Conservation (phyloP, 345 rosid species). For the Aquilaria sinensis region DNA sequence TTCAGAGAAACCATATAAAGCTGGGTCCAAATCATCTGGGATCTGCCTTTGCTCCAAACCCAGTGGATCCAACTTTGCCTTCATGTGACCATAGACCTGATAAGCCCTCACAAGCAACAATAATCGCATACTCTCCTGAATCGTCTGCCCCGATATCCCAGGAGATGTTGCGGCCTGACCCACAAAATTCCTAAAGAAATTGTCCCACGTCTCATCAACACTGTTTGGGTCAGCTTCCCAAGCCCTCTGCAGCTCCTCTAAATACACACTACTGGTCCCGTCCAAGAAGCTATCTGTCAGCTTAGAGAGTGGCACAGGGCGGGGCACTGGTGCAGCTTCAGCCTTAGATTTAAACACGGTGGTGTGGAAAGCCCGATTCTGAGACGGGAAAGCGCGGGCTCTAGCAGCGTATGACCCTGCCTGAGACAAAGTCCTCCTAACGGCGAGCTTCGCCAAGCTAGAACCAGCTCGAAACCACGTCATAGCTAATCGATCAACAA, state of each 20-base stretch:
- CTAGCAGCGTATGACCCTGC: conserved; percentile 38
- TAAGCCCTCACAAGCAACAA: conserved; percentile 72
- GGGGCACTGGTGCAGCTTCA: conserved; percentile 66
- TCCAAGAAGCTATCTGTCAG: conserved; percentile 73
- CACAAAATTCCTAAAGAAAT: conserved; percentile 71
- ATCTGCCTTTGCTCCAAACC: conserved; percentile 60
- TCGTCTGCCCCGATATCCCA: conserved; percentile 82
- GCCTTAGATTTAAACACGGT: conserved; percentile 49
- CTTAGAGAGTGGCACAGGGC: conserved; percentile 71
- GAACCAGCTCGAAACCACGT: conserved; percentile 68
- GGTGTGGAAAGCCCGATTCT: conserved; percentile 38
- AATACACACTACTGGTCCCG: conserved; percentile 72
- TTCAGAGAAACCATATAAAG: conserved; percentile 59
- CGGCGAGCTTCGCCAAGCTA: conserved; percentile 51
- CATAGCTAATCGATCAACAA: conserved; percentile 35
- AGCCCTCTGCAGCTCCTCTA: conserved; percentile 73
- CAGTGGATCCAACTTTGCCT: conserved; percentile 72
- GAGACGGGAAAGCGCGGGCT: conserved; percentile 34
- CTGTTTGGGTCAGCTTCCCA: conserved; percentile 77
- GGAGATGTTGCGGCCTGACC: conserved; percentile 70
- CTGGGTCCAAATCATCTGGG: conserved; percentile 64
- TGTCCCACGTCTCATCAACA: conserved; percentile 86
- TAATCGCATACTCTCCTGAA: conserved; percentile 86
- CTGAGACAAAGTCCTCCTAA: conserved; percentile 52
- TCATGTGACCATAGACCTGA: conserved; percentile 87